Percentiles rank a stretch among this genome's conserved stretches.
These are phyloP conservation scores for Obba rivulosa DNA, from an alignment of 768 basidiomycete species.

Conservation along the genomic window DNA sequence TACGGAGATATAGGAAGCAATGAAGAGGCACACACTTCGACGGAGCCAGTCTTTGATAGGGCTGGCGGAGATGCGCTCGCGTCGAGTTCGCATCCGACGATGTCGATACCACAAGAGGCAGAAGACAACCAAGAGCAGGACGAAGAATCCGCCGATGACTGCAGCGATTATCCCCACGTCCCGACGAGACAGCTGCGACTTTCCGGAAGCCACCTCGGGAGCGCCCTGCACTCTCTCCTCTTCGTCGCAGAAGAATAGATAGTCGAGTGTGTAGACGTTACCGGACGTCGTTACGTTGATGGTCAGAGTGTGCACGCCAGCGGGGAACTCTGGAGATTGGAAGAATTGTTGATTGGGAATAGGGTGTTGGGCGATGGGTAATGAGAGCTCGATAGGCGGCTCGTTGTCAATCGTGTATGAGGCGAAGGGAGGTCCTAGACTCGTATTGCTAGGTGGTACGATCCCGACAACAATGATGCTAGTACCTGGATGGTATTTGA, in stretches of 20 bases:
- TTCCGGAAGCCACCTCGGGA: neutral
- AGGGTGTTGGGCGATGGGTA: constrained; percentile 28
- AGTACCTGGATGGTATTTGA: constrained; percentile 30
- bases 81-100: neutral
- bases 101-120: constrained; percentile 7
- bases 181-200: neutral
- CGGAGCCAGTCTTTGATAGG: constrained; percentile 18
- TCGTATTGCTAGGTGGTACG: constrained; percentile 34
- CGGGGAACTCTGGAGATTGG: constrained; percentile 23
- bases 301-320: constrained; percentile 29
- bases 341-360: constrained; percentile 41
- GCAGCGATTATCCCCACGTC: constrained; percentile 11
- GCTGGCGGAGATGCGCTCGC: constrained; percentile 6
- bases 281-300: constrained; percentile 31
- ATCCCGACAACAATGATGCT: constrained; percentile 41
- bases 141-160: constrained; percentile 8
- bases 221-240: neutral
- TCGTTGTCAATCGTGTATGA: constrained; percentile 34
- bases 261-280: constrained; percentile 37
- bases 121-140: constrained; percentile 4
- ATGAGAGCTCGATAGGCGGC: constrained; percentile 28
- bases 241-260: constrained; percentile 29
- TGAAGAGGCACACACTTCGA: constrained; percentile 4
- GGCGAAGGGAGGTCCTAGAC: constrained; percentile 32
- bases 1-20: neutral